Conservation (phyloP, 768 basidiomycete species). For the Mycena filopes region DNA sequence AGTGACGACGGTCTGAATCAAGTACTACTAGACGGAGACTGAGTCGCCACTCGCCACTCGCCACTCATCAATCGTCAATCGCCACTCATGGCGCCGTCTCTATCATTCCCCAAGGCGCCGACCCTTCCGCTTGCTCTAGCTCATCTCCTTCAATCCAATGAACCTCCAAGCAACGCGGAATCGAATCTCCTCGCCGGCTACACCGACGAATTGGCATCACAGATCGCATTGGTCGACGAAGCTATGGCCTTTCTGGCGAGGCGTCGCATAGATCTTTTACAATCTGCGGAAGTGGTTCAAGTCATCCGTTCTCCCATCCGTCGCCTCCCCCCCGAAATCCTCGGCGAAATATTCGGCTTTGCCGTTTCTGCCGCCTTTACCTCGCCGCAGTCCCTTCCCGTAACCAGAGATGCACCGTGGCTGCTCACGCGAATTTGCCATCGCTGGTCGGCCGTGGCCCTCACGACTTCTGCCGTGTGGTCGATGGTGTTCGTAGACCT, state of each 20-base stretch:
- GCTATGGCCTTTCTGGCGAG: not conserved
- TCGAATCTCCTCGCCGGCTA: not conserved
- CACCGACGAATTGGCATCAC: not conserved
- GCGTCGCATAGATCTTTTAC: not conserved
- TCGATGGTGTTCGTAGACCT: slow-evolving; percentile 11
- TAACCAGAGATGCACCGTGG: slow-evolving; percentile 10
- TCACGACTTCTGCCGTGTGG: slow-evolving; percentile 14
- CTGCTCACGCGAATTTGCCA: slow-evolving; percentile 11
- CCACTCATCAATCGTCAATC: too few relatives aligned
- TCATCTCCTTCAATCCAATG: not conserved
- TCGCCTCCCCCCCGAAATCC: slow-evolving; percentile 12
- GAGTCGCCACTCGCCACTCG: too few relatives aligned
- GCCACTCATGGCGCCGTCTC: too few relatives aligned
- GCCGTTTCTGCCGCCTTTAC: not conserved
- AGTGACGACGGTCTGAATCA: too few relatives aligned
- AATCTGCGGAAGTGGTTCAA: not conserved
- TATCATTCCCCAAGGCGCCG: not conserved
- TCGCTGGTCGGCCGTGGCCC: slow-evolving; percentile 11
- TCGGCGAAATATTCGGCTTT: slow-evolving; percentile 10
- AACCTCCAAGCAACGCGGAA: not conserved
- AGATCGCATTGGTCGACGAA: not conserved
- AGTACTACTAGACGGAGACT: too few relatives aligned
- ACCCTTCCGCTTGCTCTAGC: not conserved
- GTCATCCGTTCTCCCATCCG: not conserved
- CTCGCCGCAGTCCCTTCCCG: not conserved